A percentile compares a stretch with the other conserved stretches of the same genome.
These are phyloP conservation scores for Coemansia sp. DNA, from an alignment of 192 early-diverging fungal species.

Conservation along the genomic window DNA sequence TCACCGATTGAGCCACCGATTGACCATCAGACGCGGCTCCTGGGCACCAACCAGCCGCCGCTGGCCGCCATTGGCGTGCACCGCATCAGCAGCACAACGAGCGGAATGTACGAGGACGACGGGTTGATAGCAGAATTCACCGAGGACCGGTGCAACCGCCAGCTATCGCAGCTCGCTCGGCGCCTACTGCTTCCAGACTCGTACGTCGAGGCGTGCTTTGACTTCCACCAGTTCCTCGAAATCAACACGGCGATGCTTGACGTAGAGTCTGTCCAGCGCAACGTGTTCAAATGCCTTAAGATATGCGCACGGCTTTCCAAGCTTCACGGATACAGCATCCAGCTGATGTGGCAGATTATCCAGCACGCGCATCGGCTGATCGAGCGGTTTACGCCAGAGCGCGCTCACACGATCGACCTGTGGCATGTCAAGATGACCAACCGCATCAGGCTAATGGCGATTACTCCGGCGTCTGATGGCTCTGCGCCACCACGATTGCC, in stretches of 20 bases:
- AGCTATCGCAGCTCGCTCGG: constrained; percentile 30
- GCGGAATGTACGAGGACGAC: constrained; percentile 22
- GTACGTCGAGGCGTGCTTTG: constrained; percentile 45
- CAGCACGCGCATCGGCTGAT: constrained; percentile 32
- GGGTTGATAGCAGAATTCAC: constrained; percentile 43
- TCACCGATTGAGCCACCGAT: constrained; percentile 36
- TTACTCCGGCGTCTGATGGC: constrained; percentile 43
- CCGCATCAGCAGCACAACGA: neutral
- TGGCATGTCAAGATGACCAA: constrained; percentile 46
- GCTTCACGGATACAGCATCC: constrained; percentile 48
- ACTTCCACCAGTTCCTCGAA: constrained; percentile 38
- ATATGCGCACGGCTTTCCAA: constrained; percentile 50
- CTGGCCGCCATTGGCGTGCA: neutral
- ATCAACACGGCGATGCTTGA: constrained; percentile 8
- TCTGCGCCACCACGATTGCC: constrained; percentile 47
- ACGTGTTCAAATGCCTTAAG: constrained; percentile 51
- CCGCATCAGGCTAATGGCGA: constrained; percentile 45
- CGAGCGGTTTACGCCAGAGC: constrained; percentile 26
- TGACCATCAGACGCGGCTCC: constrained; percentile 4
- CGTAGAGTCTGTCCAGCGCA: constrained; percentile 38
- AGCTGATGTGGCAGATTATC: constrained; percentile 51
- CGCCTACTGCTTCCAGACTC: constrained; percentile 42
- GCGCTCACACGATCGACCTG: constrained; percentile 26
- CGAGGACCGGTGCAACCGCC: constrained; percentile 43
- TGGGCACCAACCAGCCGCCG: constrained; percentile 7